phyloP scores from a whole-genome alignment of 371 early-diverging fungal genomes.

The Mortierella polycephala region DNA sequence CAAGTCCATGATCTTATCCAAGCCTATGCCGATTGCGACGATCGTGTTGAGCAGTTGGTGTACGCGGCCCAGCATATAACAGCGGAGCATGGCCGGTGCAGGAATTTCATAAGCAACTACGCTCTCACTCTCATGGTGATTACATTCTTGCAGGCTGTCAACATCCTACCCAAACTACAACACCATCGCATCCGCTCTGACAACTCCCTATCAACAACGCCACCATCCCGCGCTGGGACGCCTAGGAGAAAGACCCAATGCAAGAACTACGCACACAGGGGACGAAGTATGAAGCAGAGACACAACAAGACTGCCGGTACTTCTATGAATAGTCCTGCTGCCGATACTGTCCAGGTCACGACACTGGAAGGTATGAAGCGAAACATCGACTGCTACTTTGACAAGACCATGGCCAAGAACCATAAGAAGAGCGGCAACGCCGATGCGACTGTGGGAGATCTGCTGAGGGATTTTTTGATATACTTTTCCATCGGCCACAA shows the following conservation, averaged over 20 bases:
- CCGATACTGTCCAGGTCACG: neutral
- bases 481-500: constrained; percentile 1
- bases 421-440: neutral
- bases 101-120: constrained; percentile 14
- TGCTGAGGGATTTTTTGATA: constrained; percentile 4
- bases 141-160: constrained; percentile 9
- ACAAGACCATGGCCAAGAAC: neutral
- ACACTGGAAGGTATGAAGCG: neutral
- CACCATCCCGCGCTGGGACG: too few relatives aligned
- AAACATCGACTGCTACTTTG: constrained; percentile 7
- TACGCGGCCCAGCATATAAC: constrained; percentile 10
- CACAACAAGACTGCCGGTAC: neutral
- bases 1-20: constrained; percentile 5
- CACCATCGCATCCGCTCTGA: neutral
- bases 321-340: neutral
- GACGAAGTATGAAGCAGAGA: too few relatives aligned
- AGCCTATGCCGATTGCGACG: constrained; percentile 7
- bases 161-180: constrained; percentile 12
- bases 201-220: too few relatives aligned
- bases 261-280: too few relatives aligned
- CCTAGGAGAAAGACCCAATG: too few relatives aligned
- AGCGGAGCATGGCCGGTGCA: constrained; percentile 7
- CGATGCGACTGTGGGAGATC: neutral
- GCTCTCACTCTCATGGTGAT: constrained; percentile 14
- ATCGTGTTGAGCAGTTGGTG: constrained; percentile 1